Evolutionary conservation across 139 green algal species (phyloP).

Genomic region (Coelastrella sp.): DNA sequence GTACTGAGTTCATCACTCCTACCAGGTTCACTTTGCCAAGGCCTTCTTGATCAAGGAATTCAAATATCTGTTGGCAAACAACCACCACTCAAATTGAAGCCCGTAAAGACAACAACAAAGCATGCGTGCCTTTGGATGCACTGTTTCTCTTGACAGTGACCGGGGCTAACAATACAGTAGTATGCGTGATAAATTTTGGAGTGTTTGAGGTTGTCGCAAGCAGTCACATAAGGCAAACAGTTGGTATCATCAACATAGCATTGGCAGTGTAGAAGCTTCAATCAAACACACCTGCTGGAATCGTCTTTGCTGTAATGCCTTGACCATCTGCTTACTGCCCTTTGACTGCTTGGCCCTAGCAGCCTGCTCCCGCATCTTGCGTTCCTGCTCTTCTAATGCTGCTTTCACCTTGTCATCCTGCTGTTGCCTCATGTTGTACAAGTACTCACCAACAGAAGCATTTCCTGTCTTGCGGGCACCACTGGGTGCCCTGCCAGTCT

Average conservation of each 20-base stretch:
- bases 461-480: slow-evolving; percentile 56
- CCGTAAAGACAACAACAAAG: too few relatives aligned
- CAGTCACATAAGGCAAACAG: background rate
- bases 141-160: too few relatives aligned
- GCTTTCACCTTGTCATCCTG: slow-evolving; percentile 24
- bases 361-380: slow-evolving; percentile 39
- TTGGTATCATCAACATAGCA: background rate
- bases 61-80: slow-evolving; percentile 72
- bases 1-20: slow-evolving; percentile 52
- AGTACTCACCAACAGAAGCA: slow-evolving; percentile 73
- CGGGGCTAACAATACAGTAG: too few relatives aligned
- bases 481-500: slow-evolving; percentile 63
- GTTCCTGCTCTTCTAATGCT: slow-evolving; percentile 8
- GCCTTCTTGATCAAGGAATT: slow-evolving; percentile 71
- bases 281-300: slow-evolving; percentile 61
- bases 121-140: too few relatives aligned
- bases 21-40: slow-evolving; percentile 59
- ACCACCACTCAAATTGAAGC: background rate
- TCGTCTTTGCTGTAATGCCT: slow-evolving; percentile 75
- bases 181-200: too few relatives aligned
- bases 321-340: slow-evolving; percentile 67
- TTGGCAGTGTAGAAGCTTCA: background rate
- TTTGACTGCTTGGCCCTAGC: background rate
- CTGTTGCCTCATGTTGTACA: slow-evolving; percentile 74
- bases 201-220: too few relatives aligned